Evolutionary conservation across 805 yeast species (phyloP), one percentile per base, ranked within the genome.

Genomic region (Suhomyces pyralidae): DNA sequence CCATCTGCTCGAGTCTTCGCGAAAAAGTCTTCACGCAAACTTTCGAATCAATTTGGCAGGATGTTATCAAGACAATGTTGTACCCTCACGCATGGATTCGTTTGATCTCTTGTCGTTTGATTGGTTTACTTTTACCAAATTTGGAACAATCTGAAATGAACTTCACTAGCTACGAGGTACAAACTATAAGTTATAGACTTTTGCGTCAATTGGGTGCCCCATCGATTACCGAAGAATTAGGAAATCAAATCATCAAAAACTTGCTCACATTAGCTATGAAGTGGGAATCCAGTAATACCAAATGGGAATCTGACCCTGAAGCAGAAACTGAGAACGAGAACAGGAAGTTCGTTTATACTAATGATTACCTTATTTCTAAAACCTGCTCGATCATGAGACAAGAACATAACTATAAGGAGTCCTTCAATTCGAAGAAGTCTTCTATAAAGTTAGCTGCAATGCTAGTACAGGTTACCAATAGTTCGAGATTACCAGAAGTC

Each of bases 61-160:
- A 68, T 15, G 68, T 87, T 2, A 73, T 81, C 22, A 79, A 77
- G 3, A 69, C 83, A 26, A 74, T 91, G 50, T 72, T 92, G 49
- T 92, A 82, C 65, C 97, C 97, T 2, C 97, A 92, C 68, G 78
- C 94, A 1, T 92, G 98, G 98, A 87, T 92, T 6, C 81, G 97
- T 60, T 74, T 87, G 53, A 70, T 80, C 5, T 74, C 96, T 1
- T 71, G 85, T 6, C 75, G 92, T 50, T 71, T 90, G 32, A 65
- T 84, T 40, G 84, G 86, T 1, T 61, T 69, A 1, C 63, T 87
- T 48, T 71, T 88, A 51, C 61, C 78, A 7, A 74, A 78, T 48
- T 46, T 71, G 44, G 69, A 73, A 34, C 59, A 63, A 14, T 52
- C 73, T 34, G 56, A 69, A 2, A 73, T 84, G 43, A 61, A 58